phyloP scores from a whole-genome alignment of 495 filamentous ascomycete genomes.

The Cercophora samala region DNA sequence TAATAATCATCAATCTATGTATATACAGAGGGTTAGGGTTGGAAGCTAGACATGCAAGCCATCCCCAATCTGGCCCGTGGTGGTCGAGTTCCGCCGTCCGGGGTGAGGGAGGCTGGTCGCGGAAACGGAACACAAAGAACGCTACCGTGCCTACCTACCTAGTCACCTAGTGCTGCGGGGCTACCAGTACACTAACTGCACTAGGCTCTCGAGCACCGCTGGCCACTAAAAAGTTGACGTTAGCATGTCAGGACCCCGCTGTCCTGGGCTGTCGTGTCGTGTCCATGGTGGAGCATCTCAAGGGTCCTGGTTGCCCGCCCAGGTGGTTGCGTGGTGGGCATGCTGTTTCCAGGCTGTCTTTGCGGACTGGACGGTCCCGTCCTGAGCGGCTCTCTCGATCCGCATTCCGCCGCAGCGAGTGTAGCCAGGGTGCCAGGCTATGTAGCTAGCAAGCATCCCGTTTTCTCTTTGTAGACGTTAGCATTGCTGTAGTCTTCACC shows the following conservation, averaged over 20 bases:
- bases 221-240: neutral
- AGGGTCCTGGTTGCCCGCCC: too few relatives aligned
- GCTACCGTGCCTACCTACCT: too few relatives aligned
- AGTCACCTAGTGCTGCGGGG: neutral
- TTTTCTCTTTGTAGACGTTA: neutral
- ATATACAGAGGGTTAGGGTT: too few relatives aligned
- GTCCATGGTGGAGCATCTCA: neutral
- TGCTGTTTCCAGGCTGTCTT: neutral
- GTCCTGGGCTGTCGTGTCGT: neutral
- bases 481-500: neutral
- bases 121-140: neutral
- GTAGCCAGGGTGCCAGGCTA: too few relatives aligned
- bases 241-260: neutral
- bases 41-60: too few relatives aligned
- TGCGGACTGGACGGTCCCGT: neutral
- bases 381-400: neutral
- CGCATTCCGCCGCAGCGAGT: neutral
- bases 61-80: too few relatives aligned
- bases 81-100: neutral
- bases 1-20: conserved; percentile 17
- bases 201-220: neutral
- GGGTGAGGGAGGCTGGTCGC: neutral
- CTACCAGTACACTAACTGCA: too few relatives aligned
- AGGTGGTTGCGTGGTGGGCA: too few relatives aligned
- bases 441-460: neutral